These are phyloP conservation scores for Diaporthe caulivora DNA, from an alignment of 2,329 filamentous ascomycete genomes.

Conservation along the genomic window DNA sequence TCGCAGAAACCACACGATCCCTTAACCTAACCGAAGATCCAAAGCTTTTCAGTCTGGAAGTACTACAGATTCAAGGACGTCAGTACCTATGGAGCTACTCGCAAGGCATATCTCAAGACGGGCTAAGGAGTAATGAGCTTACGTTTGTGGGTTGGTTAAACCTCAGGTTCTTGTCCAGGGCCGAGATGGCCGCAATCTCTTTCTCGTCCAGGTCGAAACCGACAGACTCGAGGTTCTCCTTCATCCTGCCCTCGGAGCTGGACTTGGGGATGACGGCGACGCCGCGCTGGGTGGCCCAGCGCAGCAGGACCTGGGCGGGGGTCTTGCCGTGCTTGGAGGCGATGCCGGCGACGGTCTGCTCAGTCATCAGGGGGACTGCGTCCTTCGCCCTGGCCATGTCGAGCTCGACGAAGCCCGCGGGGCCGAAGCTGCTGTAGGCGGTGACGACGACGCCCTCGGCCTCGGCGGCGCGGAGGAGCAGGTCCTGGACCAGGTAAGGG, in stretches of 20 bases:
- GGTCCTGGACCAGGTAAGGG: conserved; percentile 84
- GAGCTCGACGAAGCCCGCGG: conserved; percentile 83
- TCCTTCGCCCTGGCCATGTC: conserved; percentile 76
- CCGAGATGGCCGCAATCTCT: conserved; percentile 76
- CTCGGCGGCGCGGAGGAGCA: conserved; percentile 78
- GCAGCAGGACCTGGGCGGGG: conserved; percentile 83
- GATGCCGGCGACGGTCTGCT: conserved; percentile 72
- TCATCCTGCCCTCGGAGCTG: conserved; percentile 64
- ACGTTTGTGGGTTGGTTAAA: conserved; percentile 77
- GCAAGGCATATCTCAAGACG: conserved; percentile 16
- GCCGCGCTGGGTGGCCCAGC: conserved; percentile 88
- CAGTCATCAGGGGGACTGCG: conserved; percentile 78
- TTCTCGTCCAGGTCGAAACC: conserved; percentile 74
- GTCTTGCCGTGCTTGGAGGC: conserved; percentile 79
- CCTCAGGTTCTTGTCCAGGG: conserved; percentile 74
- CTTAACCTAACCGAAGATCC: conserved; percentile 65
- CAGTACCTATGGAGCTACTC: background rate
- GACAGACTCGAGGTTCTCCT: conserved; percentile 76
- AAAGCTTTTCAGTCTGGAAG: conserved; percentile 68
- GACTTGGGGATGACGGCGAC: conserved; percentile 88
- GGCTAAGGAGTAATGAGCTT: conserved; percentile 37
- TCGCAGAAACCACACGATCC: background rate
- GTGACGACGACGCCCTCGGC: conserved; percentile 79
- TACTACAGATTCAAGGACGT: conserved; percentile 54
- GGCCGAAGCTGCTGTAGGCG: conserved; percentile 87